Base-by-base conservation (phyloP, 345 rosid species). In the Euclidium syriacum region DNA sequence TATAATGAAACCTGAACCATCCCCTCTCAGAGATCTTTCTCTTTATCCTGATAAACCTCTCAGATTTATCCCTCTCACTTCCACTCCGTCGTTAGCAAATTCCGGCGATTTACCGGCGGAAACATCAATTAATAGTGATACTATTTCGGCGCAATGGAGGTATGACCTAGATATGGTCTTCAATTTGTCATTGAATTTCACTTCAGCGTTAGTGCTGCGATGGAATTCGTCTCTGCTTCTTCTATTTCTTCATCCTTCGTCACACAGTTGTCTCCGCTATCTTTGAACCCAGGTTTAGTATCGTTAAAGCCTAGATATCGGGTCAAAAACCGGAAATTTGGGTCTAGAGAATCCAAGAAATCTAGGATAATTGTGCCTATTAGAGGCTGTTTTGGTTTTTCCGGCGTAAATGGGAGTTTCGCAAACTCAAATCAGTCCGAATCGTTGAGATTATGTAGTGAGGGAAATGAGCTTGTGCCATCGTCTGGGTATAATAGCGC, bases 221-320 rank as follows among this genome's bases (percentile, higher is more conserved):
- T 87, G 95, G 81, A 71, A 53, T 79, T 81, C 73, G 48, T 77
- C 17, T 60, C 77, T 58, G 52, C 70, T 62, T 74, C 78, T 41
- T 52, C 79, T n/a, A 20, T 52, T 34, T 60, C 79, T 39, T 52
- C 71, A 15, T 72, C 79, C 7, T 35, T 59, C 50, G 2, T 58
- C 74, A 54, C 78, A 10, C 85, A 66, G 48, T 51, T 76, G 38
- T 72, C 75, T 66, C 58, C 72, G 9, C 52, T 75, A 10, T 49
- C 46, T 36, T 79, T 32, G 6, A 46, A 20, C 30, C 18, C 71
- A 7, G 29, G 73, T 18, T 44, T 54, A 20, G 42, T 47, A 40
- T 74, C 59, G 67, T 58, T 78, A 32, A 57, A 62, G 6, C 72
- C 67, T 7, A 80, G 61, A 43, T 33, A 43, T 25, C 62, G 65